A percentile compares a stretch with the other conserved stretches of the same genome.
Evolutionary conservation across 768 basidiomycete genomes (phyloP).

Genomic region (Saitozyma sp.): DNA sequence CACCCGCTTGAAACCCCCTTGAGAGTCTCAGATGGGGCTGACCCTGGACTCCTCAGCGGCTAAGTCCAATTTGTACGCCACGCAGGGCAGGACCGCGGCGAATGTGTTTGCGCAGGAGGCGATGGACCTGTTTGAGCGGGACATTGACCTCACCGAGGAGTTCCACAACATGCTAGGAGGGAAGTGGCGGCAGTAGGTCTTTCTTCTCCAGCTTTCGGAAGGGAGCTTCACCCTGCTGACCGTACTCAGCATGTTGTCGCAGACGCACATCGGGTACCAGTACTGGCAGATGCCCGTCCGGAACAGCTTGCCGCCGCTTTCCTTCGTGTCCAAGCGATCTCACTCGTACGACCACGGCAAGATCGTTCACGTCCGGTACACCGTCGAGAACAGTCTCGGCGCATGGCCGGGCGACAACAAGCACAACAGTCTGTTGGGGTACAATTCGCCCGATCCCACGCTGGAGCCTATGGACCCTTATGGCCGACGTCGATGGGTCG

Average conservation of each 20-base stretch:
- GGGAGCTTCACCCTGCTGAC: background rate
- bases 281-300: constrained; percentile 68
- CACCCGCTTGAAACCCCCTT: background rate
- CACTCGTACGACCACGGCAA: constrained; percentile 41
- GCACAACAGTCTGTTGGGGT: constrained; percentile 58
- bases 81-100: constrained; percentile 65
- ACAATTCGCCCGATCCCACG: constrained; percentile 59
- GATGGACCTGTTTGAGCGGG: constrained; percentile 62
- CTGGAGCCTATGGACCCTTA: constrained; percentile 61
- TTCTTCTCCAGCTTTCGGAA: background rate
- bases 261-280: constrained; percentile 50
- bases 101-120: constrained; percentile 63
- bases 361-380: constrained; percentile 53
- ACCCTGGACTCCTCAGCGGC: constrained; percentile 49
- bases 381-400: constrained; percentile 64
- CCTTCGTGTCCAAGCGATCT: constrained; percentile 14
- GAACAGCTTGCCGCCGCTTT: constrained; percentile 56
- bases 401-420: constrained; percentile 69
- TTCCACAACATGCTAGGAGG: constrained; percentile 65
- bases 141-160: constrained; percentile 63
- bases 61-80: constrained; percentile 63
- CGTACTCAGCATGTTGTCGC: constrained; percentile 57
- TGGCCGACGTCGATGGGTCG: constrained; percentile 62
- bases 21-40: background rate
- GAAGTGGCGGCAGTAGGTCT: constrained; percentile 64